These are phyloP conservation scores for Dittrichia graveolens DNA, from an alignment of 129 eudicot genomes.

Conservation along the genomic window DNA sequence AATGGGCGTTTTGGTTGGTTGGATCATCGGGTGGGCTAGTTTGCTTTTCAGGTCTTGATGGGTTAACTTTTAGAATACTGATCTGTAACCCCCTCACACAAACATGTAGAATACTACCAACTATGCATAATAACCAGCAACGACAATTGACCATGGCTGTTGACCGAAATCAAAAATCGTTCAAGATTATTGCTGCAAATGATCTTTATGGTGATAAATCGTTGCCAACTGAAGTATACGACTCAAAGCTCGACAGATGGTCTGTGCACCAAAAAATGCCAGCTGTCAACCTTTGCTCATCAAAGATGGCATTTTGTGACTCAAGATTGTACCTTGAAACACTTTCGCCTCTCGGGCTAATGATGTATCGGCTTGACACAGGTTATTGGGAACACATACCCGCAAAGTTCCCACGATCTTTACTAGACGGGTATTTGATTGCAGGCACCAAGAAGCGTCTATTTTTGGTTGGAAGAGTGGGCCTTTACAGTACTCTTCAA, in stretches of 20 bases:
- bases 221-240: slow-evolving; percentile 89
- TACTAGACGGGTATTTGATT: slow-evolving; percentile 87
- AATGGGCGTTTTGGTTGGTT: slow-evolving; percentile 89
- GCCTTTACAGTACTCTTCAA: slow-evolving; percentile 85
- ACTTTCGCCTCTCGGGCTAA: slow-evolving; percentile 92
- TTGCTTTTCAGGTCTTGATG: slow-evolving; percentile 91
- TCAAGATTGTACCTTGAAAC: slow-evolving; percentile 91
- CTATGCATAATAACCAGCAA: slow-evolving; percentile 88
- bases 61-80: slow-evolving; percentile 61
- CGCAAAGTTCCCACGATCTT: slow-evolving; percentile 87
- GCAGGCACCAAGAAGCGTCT: slow-evolving; percentile 83
- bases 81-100: slow-evolving; percentile 90
- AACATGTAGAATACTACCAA: slow-evolving; percentile 78
- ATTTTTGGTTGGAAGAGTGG: slow-evolving; percentile 92
- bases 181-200: slow-evolving; percentile 84
- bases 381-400: slow-evolving; percentile 98
- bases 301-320: slow-evolving; percentile 97
- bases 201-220: slow-evolving; percentile 85
- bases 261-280: slow-evolving; percentile 89
- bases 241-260: slow-evolving; percentile 77
- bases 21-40: slow-evolving; percentile 96
- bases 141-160: slow-evolving; percentile 89
- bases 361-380: slow-evolving; percentile 87
- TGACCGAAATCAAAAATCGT: slow-evolving; percentile 73
- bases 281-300: slow-evolving; percentile 81